Evolutionary conservation across 1,139 yeast genomes (phyloP).

Genomic region (Diutina mesorugosa): DNA sequence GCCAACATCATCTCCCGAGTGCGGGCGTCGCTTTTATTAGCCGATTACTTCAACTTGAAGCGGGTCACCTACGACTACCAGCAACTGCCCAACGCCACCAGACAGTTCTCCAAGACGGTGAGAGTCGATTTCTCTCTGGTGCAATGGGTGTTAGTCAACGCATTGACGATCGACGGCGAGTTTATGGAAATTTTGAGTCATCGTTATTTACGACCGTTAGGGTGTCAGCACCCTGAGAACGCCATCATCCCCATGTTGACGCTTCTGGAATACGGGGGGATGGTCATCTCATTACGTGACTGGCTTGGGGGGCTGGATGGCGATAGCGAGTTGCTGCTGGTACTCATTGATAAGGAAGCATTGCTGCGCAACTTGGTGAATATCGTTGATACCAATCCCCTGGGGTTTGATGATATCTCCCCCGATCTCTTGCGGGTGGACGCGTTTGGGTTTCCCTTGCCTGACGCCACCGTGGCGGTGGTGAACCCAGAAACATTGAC

Average conservation of each 20-base stretch:
- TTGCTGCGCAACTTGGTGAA: constrained; percentile 60
- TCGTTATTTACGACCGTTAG: constrained; percentile 83
- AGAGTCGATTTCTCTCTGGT: constrained; percentile 71
- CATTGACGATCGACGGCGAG: constrained; percentile 89
- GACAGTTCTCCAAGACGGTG: constrained; percentile 66
- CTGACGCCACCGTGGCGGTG: constrained; percentile 86
- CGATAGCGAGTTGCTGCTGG: constrained; percentile 46
- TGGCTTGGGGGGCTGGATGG: constrained; percentile 51
- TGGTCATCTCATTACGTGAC: constrained; percentile 84
- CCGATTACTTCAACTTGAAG: constrained; percentile 85
- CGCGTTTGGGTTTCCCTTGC: constrained; percentile 88
- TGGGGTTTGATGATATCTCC: constrained; percentile 34
- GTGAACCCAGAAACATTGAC: constrained; percentile 84
- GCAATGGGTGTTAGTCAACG: constrained; percentile 82
- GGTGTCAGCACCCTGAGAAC: constrained; percentile 64
- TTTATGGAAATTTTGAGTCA: constrained; percentile 85
- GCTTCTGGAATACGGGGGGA: constrained; percentile 89
- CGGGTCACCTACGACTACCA: constrained; percentile 90
- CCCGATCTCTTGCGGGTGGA: constrained; percentile 56
- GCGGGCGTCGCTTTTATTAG: constrained; percentile 60
- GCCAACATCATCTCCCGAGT: constrained; percentile 68
- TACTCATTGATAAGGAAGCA: constrained; percentile 70
- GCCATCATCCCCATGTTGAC: constrained; percentile 87
- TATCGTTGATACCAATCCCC: constrained; percentile 42
- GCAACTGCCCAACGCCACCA: constrained; percentile 74